A percentile compares a stretch with the other conserved stretches of the same genome.
These are phyloP conservation scores for Panaeolus cyanescens DNA, from an alignment of 768 basidiomycete genomes.

Conservation along the genomic window DNA sequence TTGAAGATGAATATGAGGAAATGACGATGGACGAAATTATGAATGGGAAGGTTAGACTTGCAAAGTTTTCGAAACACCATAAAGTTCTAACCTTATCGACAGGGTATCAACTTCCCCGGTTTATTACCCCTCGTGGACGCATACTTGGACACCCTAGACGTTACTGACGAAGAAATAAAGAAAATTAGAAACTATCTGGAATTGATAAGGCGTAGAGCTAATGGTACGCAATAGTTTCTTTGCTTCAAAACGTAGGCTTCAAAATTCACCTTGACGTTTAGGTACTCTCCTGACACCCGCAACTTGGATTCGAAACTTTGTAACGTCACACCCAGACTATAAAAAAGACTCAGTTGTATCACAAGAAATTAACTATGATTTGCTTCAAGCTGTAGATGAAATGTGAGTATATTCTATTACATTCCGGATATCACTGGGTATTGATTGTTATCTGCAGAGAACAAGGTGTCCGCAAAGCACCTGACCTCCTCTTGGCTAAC, in stretches of 20 bases:
- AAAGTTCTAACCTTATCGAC: background rate
- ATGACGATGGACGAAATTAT: slow-evolving; percentile 93
- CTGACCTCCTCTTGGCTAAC: slow-evolving; percentile 63
- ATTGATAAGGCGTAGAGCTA: slow-evolving; percentile 74
- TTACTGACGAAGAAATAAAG: slow-evolving; percentile 56
- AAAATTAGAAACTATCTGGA: slow-evolving; percentile 80
- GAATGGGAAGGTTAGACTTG: slow-evolving; percentile 74
- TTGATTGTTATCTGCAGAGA: slow-evolving; percentile 45
- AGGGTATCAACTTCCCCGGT: slow-evolving; percentile 76
- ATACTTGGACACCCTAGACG: slow-evolving; percentile 86
- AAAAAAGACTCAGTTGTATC: slow-evolving; percentile 91
- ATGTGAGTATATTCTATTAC: slow-evolving; percentile 60
- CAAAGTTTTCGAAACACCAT: background rate
- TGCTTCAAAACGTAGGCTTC: background rate
- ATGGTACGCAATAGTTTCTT: slow-evolving; percentile 53
- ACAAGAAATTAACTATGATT: slow-evolving; percentile 92
- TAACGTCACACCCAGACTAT: slow-evolving; percentile 89
- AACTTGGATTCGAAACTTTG: slow-evolving; percentile 91
- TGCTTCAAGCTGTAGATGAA: slow-evolving; percentile 86
- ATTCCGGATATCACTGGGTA: background rate
- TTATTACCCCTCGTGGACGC: slow-evolving; percentile 78
- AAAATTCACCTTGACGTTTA: slow-evolving; percentile 26
- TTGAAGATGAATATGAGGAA: slow-evolving; percentile 88
- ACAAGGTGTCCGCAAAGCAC: slow-evolving; percentile 61
- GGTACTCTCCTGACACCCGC: slow-evolving; percentile 86